Evolutionary conservation across 2,329 filamentous ascomycete species (phyloP), one percentile per base, ranked within the genome.

Genomic region (Coleophoma cylindrospora): DNA sequence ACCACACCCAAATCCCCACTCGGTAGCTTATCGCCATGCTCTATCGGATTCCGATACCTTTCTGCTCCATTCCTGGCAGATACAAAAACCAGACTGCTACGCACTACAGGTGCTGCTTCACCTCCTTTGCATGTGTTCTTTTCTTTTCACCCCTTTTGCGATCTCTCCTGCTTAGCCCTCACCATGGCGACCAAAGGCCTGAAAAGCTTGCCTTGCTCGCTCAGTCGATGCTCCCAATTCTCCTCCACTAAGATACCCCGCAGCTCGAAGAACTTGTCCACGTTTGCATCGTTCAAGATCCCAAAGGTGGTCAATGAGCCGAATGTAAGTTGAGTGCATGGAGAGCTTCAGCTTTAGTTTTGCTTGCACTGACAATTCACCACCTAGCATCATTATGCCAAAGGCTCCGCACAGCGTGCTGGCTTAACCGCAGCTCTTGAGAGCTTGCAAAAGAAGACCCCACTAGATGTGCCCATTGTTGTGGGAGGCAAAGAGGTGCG

Each of bases 261-360:
- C 58, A 54, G 21, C 46, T 44, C 41, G 3, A 46, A 48, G 47
- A 59, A 57, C 9, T 55, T 62, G 57, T 60, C 61, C 17, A 63
- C 61, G 8, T 56, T 95, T 56, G 91, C 91, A 45, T 79, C 83
- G 54, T 97, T 96, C 80, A 92, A 89, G 75, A 81, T 91, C 47
- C 94, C 94, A 45, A 84, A 84, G 56, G 82, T 96, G 61, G 75
- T 81, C 66, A 99, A 99, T 67, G 94, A 99, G 74, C 90, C 90
- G n/a, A 99, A 96, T 68, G 91, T 96, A 71, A 69, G 89, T 77
- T 34, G 49, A 15, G 27, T 27, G 27, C 27, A 27, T 27, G 27
- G 3, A 3, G 19, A 27, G 27, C 27, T 27, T 27, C 27, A 27
- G 27, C 6, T 27, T 27, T 27, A 27, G 27, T 27, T 27, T 27